Evolutionary conservation across 352 stramenopile genomes (phyloP).

Genomic region (Pythium guiyangense): DNA sequence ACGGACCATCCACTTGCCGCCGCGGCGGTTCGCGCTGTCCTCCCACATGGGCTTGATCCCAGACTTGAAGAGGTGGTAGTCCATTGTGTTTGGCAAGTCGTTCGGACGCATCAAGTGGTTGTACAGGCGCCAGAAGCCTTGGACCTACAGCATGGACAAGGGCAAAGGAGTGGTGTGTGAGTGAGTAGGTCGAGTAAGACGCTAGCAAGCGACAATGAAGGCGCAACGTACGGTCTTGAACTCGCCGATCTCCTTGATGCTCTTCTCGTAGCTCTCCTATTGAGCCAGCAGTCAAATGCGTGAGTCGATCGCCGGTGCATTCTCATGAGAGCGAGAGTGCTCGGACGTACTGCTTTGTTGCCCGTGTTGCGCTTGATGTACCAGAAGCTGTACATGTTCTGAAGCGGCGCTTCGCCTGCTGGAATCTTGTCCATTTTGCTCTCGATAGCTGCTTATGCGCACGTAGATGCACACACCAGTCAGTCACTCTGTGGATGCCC

Average conservation of each 20-base stretch:
- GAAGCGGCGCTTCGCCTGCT: slow-evolving; percentile 57
- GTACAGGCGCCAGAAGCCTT: slow-evolving; percentile 93
- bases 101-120: slow-evolving; percentile 91
- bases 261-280: slow-evolving; percentile 92
- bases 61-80: slow-evolving; percentile 93
- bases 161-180: slow-evolving; percentile 3
- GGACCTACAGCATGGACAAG: slow-evolving; percentile 33
- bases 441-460: slow-evolving; percentile 19
- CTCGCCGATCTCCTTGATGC: slow-evolving; percentile 90
- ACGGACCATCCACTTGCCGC: slow-evolving; percentile 92
- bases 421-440: slow-evolving; percentile 20
- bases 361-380: slow-evolving; percentile 87
- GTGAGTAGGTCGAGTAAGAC: neutral
- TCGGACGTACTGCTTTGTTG: slow-evolving; percentile 58
- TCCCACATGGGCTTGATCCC: slow-evolving; percentile 95
- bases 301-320: neutral
- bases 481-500: neutral
- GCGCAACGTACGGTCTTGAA: slow-evolving; percentile 80
- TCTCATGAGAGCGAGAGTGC: neutral
- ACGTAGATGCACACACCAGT: neutral
- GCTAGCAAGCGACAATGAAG: neutral
- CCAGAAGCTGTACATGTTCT: slow-evolving; percentile 89
- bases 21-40: slow-evolving; percentile 86
- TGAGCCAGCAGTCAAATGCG: neutral
- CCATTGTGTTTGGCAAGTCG: slow-evolving; percentile 87